Percentiles rank a stretch among this genome's conserved stretches.
These are phyloP conservation scores for Acer negundo DNA, from an alignment of 345 rosid genomes.

Conservation along the genomic window DNA sequence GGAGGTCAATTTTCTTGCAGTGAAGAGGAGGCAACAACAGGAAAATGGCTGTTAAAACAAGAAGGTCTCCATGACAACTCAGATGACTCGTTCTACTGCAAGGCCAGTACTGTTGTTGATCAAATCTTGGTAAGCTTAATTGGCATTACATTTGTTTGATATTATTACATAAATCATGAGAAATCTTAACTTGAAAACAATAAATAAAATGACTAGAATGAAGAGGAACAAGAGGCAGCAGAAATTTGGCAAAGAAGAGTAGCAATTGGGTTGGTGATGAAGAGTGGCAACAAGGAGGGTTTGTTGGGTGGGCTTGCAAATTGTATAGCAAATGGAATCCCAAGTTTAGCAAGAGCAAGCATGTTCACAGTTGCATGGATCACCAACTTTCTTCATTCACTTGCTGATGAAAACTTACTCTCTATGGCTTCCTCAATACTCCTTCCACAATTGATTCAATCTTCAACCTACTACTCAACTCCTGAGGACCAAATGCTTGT, in stretches of 20 bases:
- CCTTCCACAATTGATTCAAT: conserved; percentile 25
- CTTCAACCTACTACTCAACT: conserved; percentile 26
- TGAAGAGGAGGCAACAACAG: conserved; percentile 34
- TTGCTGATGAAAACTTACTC: conserved; percentile 14
- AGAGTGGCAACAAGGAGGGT: conserved; percentile 33
- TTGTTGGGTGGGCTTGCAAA: conserved; percentile 49
- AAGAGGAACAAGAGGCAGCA: conserved; percentile 42
- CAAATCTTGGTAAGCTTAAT: conserved; percentile 36
- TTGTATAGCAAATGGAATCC: conserved; percentile 50
- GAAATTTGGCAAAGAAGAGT: conserved; percentile 51
- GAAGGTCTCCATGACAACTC: conserved; percentile 31
- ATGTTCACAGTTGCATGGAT: conserved; percentile 57
- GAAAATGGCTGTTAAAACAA: conserved; percentile 49
- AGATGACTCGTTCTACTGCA: conserved; percentile 23
- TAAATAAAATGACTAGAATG: conserved; percentile 30
- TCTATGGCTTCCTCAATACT: conserved; percentile 30
- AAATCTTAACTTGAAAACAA: no score
- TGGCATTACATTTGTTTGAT: no score
- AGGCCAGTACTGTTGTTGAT: conserved; percentile 9
- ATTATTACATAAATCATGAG: no score
- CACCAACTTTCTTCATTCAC: conserved; percentile 31
- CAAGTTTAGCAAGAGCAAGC: conserved; percentile 49
- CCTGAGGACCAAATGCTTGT: conserved; percentile 32
- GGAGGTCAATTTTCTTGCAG: conserved; percentile 43
- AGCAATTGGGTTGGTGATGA: conserved; percentile 44